Base-by-base conservation (phyloP, 495 filamentous ascomycete genomes). In the Penicillium ucsense region DNA sequence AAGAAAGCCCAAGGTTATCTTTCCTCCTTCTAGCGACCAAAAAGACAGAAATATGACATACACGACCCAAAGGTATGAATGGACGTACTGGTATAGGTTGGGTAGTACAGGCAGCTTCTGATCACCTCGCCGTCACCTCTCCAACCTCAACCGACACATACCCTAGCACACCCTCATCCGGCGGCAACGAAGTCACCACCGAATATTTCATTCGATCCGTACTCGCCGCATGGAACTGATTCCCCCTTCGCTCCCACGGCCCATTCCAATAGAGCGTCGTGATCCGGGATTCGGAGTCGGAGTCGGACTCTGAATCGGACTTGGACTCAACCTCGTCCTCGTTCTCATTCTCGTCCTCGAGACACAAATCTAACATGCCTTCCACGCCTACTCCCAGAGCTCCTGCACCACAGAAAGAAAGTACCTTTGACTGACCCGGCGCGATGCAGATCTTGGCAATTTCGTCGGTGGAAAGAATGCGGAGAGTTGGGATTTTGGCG, bases 261-360 rank as follows among this genome's bases (percentile, higher is more conserved):
- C 48, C 48, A 6, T 51, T 51, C 48, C 48, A 51, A 28, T 51
- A 51, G 9, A 51, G 33, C 11, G 48, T 46, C 3, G 48, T 45
- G 6, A 51, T 51, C 10, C 43, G 36, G 28, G 8, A 6, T 6
- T 31, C 39, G n/a, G 29, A 3, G 6, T 6, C 28, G 5, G 27
- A 30, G 39, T 41, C 9, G 9, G 20, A 20, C 20, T 20, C 20
- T 20, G 20, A n/a, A n/a, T n/a, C n/a, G n/a, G n/a, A 20, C 2
- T 20, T 20, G 20, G 20, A 20, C 20, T 20, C 20, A 2, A 1
- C 20, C 20, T 20, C 20, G 20, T 1, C 2, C 20, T 20, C 20
- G 20, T 20, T 20, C 20, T 20, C 20, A 20, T 20, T 20, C 20
- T 32, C 7, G 8, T 33, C 46, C 11, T 48, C 46, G 31, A 27